Base-by-base conservation (phyloP, 495 filamentous ascomycete species). In the Aspergillus leporis region DNA sequence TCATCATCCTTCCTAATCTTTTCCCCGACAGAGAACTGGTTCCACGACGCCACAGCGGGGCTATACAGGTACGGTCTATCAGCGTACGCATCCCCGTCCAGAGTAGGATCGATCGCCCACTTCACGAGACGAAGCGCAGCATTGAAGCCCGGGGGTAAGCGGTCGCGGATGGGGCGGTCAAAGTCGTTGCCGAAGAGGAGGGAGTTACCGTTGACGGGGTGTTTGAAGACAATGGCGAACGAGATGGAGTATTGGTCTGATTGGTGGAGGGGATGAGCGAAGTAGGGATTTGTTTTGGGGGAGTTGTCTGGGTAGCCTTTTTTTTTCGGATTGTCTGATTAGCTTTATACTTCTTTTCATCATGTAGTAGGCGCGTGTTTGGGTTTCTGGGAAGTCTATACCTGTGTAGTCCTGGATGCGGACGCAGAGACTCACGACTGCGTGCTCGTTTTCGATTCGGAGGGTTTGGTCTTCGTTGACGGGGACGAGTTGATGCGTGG, bases 131-230 rank as follows among this genome's bases (percentile, higher is more conserved):
- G 87, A 71, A 96, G 85, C 0, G 91, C 91, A 0, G 88, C 84
- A 51, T 80, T 81, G 69, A 97, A 96, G 5, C 92, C 93, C 0
- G 88, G 89, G 0, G 94, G 94, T 0, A 98, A 78, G n/a, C 86
- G 81, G 63, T 94, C 87, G 40, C 90, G 84, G 57, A 98, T 90
- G 0, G 93, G 90, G 25, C 87, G 83, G 63, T 94, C 91, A 60
- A 97, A 97, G 73, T 96, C 90, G 70, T 97, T 97, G 18, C 93
- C 93, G 58, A 92, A 96, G 34, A 97, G 81, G 1, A 97, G 81
- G 54, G 91, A 88, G 22, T 84, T 73, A 43, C 85, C 91, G 7
- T 81, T 78, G 28, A 96, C 86, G 51, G 75, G 75, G 40, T 75
- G 68, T 62, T 89, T 87, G 48, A 87, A 91, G 6, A 81, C 80